A percentile compares a stretch with the other conserved stretches of the same genome.
These are phyloP conservation scores for Mortierella claussenii DNA, from an alignment of 192 early-diverging fungal genomes.

Conservation along the genomic window DNA sequence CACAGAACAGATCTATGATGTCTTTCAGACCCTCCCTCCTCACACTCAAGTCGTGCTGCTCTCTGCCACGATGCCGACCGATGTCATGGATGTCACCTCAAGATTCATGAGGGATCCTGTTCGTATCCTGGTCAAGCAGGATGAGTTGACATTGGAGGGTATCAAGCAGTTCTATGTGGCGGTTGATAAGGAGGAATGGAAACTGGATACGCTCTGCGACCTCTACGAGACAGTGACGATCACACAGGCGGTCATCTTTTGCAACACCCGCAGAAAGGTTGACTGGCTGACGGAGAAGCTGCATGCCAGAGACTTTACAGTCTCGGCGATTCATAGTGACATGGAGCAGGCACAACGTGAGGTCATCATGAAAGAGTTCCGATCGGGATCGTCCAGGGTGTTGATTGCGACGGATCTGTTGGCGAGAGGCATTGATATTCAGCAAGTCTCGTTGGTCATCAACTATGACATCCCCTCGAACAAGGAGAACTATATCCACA, in stretches of 20 bases:
- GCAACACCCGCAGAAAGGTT: constrained; percentile 95
- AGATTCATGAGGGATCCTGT: constrained; percentile 98
- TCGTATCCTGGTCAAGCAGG: constrained; percentile 96
- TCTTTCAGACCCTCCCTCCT: constrained; percentile 88
- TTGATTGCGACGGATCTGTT: constrained; percentile 2
- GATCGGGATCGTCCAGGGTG: constrained; percentile 2
- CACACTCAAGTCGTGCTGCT: constrained; percentile 94
- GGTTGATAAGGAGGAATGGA: constrained; percentile 99
- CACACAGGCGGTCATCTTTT: constrained; percentile 98
- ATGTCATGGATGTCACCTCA: constrained; percentile 92
- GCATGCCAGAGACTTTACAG: constrained; percentile 50
- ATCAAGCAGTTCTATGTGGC: constrained; percentile 94
- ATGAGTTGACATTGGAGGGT: constrained; percentile 93
- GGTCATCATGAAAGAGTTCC: constrained; percentile 14
- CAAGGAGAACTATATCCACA: constrained; percentile 98
- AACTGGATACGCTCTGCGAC: constrained; percentile 97
- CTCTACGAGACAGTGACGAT: constrained; percentile 96
- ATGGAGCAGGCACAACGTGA: constrained; percentile 17
- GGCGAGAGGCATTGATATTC: constrained; percentile 74
- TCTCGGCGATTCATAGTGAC: constrained; percentile 3
- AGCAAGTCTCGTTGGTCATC: constrained; percentile 93
- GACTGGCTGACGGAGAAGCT: constrained; percentile 97
- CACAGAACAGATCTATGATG: constrained; percentile 95
- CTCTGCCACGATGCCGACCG: constrained; percentile 93
- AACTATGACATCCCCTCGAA: constrained; percentile 95